Percentiles rank a stretch among this genome's conserved stretches.
These are phyloP conservation scores for Madurella fahalii DNA, from an alignment of 2,329 filamentous ascomycete species.

Conservation along the genomic window DNA sequence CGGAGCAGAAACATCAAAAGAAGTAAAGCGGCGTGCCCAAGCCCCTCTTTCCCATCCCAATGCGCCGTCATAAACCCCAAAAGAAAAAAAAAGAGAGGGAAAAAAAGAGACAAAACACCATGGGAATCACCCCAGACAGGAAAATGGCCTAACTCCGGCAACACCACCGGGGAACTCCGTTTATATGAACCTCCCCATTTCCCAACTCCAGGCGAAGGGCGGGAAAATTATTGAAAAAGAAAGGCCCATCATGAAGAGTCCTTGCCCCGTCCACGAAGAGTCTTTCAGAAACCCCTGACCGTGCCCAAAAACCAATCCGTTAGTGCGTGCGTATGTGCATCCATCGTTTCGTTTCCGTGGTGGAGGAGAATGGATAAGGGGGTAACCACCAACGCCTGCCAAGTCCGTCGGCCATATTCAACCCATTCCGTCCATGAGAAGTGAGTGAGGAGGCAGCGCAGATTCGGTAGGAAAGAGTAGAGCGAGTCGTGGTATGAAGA, in stretches of 20 bases:
- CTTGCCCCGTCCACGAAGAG: neutral
- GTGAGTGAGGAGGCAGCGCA: no score
- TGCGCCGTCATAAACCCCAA: slow-evolving; percentile 9
- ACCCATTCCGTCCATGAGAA: neutral
- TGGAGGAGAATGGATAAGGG: neutral
- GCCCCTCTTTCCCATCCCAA: slow-evolving; percentile 13
- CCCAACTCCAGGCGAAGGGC: neutral
- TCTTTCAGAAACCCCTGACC: neutral
- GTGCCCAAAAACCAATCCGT: neutral
- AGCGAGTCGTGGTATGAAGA: neutral
- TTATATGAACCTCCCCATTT: slow-evolving; percentile 8
- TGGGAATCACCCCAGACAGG: neutral
- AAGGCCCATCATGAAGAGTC: neutral
- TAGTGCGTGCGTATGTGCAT: neutral
- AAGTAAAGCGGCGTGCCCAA: slow-evolving; percentile 1
- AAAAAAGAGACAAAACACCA: neutral
- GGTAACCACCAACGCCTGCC: neutral
- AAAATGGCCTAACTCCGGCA: neutral
- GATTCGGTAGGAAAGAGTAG: neutral
- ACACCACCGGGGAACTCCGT: slow-evolving; percentile 14
- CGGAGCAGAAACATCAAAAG: slow-evolving; percentile 4
- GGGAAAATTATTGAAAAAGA: no score
- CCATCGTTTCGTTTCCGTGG: slow-evolving; percentile 6
- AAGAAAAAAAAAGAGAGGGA: neutral
- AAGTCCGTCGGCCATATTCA: no score